Base-by-base conservation (phyloP, 768 basidiomycete species). In the Porphyrellus cyaneotinctus region DNA sequence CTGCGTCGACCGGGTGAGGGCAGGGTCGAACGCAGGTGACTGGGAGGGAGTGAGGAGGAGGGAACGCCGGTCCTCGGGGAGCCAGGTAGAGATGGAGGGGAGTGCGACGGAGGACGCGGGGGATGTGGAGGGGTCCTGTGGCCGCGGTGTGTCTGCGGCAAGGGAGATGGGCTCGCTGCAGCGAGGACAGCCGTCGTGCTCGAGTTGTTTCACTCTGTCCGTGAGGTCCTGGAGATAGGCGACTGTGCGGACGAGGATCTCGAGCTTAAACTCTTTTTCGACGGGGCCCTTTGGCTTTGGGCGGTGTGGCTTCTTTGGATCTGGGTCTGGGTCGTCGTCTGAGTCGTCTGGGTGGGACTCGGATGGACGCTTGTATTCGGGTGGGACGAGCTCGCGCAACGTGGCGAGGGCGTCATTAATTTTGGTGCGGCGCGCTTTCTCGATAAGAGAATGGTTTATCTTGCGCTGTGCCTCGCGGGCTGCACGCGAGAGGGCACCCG, bases 391-490 rank as follows among this genome's bases (percentile, higher is more conserved):
- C 57, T 78, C 75, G 56, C 85, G 82, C 41, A 97, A 72, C 2
- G 85, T 82, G 3, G 85, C 78, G 6, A 97, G 77, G 0, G 94
- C 91, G 47, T 91, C 87, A 65, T 98, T 98, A 58, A 98, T 97
- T 78, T 97, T 97, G 12, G 95, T 95, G 53, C 95, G 78, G 28
- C 95, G 75, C 0, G 94, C 84, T 65, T 95, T 90, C 73, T 98
- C 95, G 66, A 98, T 98, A 56, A 94, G 83, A 6, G 88, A 91
- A 64, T 98, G 95, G 70, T 97, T 97, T 32, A 91, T 82, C 68
- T 95, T 92, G 47, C 95, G 83, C 69, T 91, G 85, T 2, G 86
- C 81, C 70, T 95, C 93, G 43, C 94, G 78, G 28, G 88, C 88
- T 14, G 80, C 79, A 54, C 88, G 85, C 17, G 87, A 87, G 42